phyloP scores from a whole-genome alignment of 768 basidiomycete species.

The Pleurotus sapidus region DNA sequence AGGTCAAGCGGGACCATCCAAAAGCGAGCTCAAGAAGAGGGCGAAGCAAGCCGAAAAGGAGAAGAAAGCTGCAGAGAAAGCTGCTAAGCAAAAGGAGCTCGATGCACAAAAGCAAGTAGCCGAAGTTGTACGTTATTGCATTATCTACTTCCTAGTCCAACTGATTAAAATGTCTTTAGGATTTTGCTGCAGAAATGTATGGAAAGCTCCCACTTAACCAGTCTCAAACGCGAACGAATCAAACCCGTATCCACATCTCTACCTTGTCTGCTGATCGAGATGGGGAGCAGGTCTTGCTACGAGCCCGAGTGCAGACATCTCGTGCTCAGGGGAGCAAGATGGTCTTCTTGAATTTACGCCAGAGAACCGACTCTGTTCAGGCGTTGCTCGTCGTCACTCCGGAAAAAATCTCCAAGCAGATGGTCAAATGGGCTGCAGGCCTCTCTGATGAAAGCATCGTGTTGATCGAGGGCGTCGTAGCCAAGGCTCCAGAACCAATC shows the following conservation, averaged over 20 bases:
- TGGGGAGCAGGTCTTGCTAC: conserved; percentile 76
- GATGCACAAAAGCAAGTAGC: conserved; percentile 63
- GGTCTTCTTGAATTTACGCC: conserved; percentile 91
- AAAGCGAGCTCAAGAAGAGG: conserved; percentile 88
- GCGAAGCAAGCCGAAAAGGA: conserved; percentile 91
- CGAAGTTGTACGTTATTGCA: conserved; percentile 48
- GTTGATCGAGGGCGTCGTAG: conserved; percentile 80
- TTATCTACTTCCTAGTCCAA: conserved; percentile 4
- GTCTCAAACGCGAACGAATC: conserved; percentile 73
- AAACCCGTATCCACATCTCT: conserved; percentile 61
- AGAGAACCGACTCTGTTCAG: conserved; percentile 84
- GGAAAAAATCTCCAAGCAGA: conserved; percentile 88
- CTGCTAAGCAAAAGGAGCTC: conserved; percentile 73
- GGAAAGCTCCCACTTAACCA: conserved; percentile 89
- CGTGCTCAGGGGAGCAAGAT: conserved; percentile 94
- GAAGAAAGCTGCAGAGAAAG: conserved; percentile 83
- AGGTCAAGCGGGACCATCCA: conserved; percentile 57
- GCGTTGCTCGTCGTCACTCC: conserved; percentile 72
- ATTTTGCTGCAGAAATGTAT: conserved; percentile 77
- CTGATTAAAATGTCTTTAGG: conserved; percentile 40
- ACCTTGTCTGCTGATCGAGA: conserved; percentile 56
- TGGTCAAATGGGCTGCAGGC: conserved; percentile 88
- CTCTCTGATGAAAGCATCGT: conserved; percentile 88
- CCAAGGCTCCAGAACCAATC: conserved; percentile 78
- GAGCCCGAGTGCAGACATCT: conserved; percentile 88